phyloP scores from a whole-genome alignment of 257 asterid species.

The Ligustrum vulgare region DNA sequence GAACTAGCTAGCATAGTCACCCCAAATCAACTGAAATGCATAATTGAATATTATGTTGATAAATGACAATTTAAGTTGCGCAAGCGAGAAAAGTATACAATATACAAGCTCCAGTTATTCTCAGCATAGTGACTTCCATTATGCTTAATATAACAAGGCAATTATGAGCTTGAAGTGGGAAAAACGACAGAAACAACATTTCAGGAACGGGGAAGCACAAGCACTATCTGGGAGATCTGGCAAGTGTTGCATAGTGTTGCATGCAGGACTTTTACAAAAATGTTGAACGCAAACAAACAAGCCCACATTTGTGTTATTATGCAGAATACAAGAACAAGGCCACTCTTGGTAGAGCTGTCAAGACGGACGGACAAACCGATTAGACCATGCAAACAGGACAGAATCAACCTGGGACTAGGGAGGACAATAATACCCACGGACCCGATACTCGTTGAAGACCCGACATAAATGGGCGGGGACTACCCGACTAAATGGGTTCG shows the following conservation, averaged over 20 bases:
- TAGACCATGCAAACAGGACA: no score
- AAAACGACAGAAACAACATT: neutral
- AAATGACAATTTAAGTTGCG: neutral
- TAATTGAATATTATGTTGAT: conserved; percentile 1
- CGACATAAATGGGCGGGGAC: no score
- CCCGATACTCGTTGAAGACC: no score
- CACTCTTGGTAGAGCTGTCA: no score
- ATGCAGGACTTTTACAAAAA: neutral
- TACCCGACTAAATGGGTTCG: no score
- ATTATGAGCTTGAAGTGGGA: neutral
- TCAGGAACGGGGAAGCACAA: neutral
- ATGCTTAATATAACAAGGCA: neutral
- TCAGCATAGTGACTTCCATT: neutral
- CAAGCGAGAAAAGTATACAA: neutral
- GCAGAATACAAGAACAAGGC: neutral
- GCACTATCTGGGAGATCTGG: neutral
- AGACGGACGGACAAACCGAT: no score
- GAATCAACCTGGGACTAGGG: no score
- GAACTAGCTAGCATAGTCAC: neutral
- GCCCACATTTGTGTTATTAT: neutral
- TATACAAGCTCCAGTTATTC: neutral
- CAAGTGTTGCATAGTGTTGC: neutral
- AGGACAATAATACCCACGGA: no score
- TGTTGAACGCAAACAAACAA: neutral
- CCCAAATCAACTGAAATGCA: neutral